Percentiles rank a stretch among this genome's conserved stretches.
phyloP scores from a whole-genome alignment of 768 basidiomycete genomes.

The Trametes cingulata region DNA sequence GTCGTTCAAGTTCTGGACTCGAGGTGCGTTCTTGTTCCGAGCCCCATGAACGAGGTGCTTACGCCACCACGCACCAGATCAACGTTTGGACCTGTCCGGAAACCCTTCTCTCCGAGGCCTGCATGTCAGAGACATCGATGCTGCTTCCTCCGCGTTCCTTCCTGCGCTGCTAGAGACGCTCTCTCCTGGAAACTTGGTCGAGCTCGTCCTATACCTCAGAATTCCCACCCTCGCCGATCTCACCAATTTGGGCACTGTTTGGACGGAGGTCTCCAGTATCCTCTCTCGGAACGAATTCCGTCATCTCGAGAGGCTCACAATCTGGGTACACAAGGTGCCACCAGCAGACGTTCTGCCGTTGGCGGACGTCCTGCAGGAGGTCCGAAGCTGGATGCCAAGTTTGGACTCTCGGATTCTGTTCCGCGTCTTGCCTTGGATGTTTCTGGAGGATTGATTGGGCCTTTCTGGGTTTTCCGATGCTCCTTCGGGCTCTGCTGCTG shows the following conservation, averaged over 20 bases:
- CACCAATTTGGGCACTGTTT: background rate
- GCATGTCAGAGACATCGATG: constrained; percentile 6
- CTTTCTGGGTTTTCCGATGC: background rate
- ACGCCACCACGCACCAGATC: background rate
- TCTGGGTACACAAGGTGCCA: constrained; percentile 10
- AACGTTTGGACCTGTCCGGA: background rate
- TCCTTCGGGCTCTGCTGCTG: background rate
- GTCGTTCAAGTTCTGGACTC: background rate
- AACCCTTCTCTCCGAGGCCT: constrained; percentile 5
- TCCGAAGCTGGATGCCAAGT: constrained; percentile 4
- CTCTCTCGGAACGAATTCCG: background rate
- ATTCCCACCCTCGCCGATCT: background rate
- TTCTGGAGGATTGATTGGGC: constrained; percentile 2
- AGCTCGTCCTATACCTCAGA: background rate
- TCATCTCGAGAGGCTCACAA: background rate
- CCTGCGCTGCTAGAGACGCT: background rate
- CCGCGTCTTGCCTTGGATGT: constrained; percentile 9
- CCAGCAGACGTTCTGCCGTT: background rate
- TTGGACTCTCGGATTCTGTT: background rate
- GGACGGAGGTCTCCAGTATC: background rate
- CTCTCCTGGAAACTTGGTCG: background rate
- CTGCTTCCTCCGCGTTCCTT: background rate
- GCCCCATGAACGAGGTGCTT: background rate
- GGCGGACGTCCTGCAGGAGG: background rate
- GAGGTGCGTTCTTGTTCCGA: background rate